Evolutionary conservation across 345 rosid genomes (phyloP), one percentile per base, ranked within the genome.

Genomic region (Corymbia maculata): DNA sequence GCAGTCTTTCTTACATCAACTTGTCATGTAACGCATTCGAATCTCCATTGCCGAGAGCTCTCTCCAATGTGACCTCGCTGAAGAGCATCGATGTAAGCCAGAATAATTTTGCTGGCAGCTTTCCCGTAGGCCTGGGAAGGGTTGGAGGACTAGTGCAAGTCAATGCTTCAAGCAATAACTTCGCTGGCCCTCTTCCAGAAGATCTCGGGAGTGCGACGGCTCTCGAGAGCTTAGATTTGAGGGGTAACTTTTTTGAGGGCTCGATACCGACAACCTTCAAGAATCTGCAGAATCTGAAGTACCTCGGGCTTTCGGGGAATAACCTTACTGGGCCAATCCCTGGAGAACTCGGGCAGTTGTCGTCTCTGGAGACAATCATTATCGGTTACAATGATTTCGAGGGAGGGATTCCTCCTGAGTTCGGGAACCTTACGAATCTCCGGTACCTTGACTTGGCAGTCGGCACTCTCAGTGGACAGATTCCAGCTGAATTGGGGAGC

Each of bases 81-180:
- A 90, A 90, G 91, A 89, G 89, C 88, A 82, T 96, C 36, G 97
- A 97, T 90, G 92, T 95, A 9, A 95, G 99, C 91, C 94, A 90
- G 88, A 97, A 96, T 89, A 92, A 92, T 91, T 94, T 97, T 91
- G 89, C 89, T 64, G 99, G 98, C 59, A 88, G 85, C 88, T 96
- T 97, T 55, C 99, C 99, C 22, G 45, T 79, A 28, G 99, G 99
- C n/a, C 93, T 97, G 24, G 98, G 99, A 11, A 92, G 85, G 91
- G 96, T 94, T 26, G 87, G 90, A 8, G 95, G 94, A 57, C 93
- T 97, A 88, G 93, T 93, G 85, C 92, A 89, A 86, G 93, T 97
- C 87, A 97, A 95, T 84, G 99, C 95, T 4, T 97, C 99, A 6
- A 94, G 96, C 94, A 97, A 97, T 92, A 95, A 94, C 90, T 96